Conservation (phyloP, 306 rosid species). For the Oxytropis ochrocephala region DNA sequence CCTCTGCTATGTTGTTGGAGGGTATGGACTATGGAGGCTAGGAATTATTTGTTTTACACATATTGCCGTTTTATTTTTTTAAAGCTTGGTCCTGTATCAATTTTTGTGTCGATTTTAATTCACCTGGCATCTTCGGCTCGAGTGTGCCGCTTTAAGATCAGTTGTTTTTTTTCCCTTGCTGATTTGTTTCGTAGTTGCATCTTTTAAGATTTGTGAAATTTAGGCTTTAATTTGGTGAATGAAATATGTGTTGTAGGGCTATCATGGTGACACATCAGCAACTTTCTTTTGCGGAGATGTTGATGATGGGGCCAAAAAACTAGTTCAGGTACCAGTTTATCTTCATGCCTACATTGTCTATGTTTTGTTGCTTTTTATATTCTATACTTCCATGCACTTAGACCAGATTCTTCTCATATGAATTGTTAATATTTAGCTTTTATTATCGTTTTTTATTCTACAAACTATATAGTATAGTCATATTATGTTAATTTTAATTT, state of each 20-base stretch:
- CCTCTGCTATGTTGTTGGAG: neutral
- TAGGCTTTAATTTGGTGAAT: slow-evolving; percentile 9
- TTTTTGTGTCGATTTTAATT: neutral
- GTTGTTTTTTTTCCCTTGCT: neutral
- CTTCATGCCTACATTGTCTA: neutral
- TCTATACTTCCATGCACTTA: neutral
- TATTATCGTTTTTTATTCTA: neutral
- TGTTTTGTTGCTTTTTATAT: slow-evolving; percentile 5
- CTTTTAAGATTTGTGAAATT: neutral
- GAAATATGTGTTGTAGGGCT: slow-evolving; percentile 53
- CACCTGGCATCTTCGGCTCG: neutral
- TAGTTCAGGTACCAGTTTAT: slow-evolving; percentile 60
- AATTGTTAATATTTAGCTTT: neutral
- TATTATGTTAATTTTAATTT: too few species aligned
- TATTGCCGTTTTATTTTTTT: neutral
- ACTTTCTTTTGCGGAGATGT: slow-evolving; percentile 90
- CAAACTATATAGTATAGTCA: neutral
- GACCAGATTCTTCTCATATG: neutral
- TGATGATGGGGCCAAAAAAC: slow-evolving; percentile 55
- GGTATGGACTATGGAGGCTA: neutral
- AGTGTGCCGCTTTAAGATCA: neutral
- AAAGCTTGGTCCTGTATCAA: neutral
- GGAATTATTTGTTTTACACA: neutral
- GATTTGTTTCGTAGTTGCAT: neutral
- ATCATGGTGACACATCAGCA: slow-evolving; percentile 86